A percentile compares a stretch with the other conserved stretches of the same genome.
These are phyloP conservation scores for Mrakia blollopis DNA, from an alignment of 768 basidiomycete species.

Conservation along the genomic window DNA sequence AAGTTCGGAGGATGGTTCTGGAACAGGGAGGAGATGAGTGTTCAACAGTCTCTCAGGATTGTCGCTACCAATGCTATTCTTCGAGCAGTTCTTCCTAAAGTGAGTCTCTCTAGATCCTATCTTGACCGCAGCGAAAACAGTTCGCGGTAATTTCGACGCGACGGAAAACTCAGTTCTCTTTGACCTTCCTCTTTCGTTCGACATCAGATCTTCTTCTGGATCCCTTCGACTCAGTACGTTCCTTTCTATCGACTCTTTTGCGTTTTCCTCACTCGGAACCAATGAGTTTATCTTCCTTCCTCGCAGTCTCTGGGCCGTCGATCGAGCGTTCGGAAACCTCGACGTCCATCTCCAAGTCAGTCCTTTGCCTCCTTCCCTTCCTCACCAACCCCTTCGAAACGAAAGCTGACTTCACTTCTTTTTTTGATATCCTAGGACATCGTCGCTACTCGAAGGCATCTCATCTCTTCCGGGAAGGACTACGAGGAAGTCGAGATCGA, in stretches of 20 bases:
- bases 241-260: too few species aligned
- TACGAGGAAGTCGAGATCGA: slow-evolving; percentile 16
- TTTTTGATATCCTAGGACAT: neutral
- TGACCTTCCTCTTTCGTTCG: neutral
- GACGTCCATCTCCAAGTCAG: slow-evolving; percentile 15
- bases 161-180: neutral
- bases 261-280: neutral
- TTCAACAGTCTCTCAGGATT: slow-evolving; percentile 34
- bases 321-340: slow-evolving; percentile 29
- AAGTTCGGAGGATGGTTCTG: neutral
- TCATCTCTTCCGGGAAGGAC: slow-evolving; percentile 7
- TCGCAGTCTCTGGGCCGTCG: slow-evolving; percentile 21
- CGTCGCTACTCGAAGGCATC: slow-evolving; percentile 4
- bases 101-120: slow-evolving; percentile 1
- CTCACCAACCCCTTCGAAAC: slow-evolving; percentile 17
- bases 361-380: neutral
- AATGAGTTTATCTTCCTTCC: too few species aligned
- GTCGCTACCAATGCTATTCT: slow-evolving; percentile 31
- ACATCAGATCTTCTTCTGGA: neutral
- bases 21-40: slow-evolving; percentile 15
- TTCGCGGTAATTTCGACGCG: slow-evolving; percentile 19
- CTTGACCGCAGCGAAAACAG: too few species aligned
- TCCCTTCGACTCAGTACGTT: neutral
- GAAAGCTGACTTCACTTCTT: neutral
- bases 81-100: slow-evolving; percentile 26